Base-by-base conservation (phyloP, 164 flowering plant species). In the Macadamia integrifolia region DNA sequence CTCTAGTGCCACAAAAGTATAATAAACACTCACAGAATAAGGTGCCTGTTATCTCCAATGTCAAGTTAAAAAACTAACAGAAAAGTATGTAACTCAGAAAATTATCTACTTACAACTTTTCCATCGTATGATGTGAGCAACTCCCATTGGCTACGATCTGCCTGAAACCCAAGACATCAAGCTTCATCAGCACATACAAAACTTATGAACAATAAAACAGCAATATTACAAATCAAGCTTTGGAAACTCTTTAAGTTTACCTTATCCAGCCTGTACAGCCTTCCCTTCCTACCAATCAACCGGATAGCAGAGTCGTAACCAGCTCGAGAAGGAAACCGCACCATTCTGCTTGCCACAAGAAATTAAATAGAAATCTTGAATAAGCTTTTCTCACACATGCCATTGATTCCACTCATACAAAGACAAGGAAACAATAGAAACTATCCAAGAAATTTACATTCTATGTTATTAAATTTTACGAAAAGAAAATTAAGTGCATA, bases 71-170 rank as follows among this genome's bases (percentile, higher is more conserved):
- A 18, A 0, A 17, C 10, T 57, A 69, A 17, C 52, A 18, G 1
- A 32, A 13, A 10, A 14, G 7, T 9, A 46, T 46, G 7, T 46
- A 46, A 46, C 50, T 46, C 50, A 46, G 50, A 46, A 43, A 43
- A 46, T 12, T 10, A 58, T 59, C 29, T 58, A 76, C 89, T 88
- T 80, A 90, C 96, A 70, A 74, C 77, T 82, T 81, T 85, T 65
- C 93, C 93, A 75, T 83, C 79, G 72, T 83, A 87, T 28, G 86
- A 76, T 29, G 58, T 60, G n/a, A 70, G 48, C 52, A 9, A 0
- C 58, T 90, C 96, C 96, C 96, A 88, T 32, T 70, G 70, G 1
- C 76, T 29, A 30, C 78, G 82, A 67, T 78, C 79, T 58, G 68
- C 80, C 91, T 88, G 81, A 62, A 6, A 77, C 60, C 18, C 40